phyloP scores from a whole-genome alignment of 2,329 filamentous ascomycete genomes.

The Aaosphaeria pasadenensis region DNA sequence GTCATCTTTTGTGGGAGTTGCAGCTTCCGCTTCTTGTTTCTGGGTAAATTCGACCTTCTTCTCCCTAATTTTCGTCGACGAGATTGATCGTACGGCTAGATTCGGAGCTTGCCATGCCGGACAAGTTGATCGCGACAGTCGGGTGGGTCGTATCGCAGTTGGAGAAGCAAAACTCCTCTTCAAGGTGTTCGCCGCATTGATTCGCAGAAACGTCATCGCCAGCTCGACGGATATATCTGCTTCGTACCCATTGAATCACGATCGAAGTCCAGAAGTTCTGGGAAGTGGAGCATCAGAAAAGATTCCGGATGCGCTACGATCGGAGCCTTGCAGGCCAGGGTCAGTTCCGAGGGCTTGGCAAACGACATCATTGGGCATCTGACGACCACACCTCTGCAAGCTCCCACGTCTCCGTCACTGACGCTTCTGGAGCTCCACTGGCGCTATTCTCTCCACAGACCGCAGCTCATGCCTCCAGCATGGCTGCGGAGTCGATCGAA shows the following conservation, averaged over 20 bases:
- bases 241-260: constrained; percentile 10
- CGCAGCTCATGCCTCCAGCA: constrained; percentile 39
- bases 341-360: constrained; percentile 18
- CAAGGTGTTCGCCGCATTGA: constrained; percentile 19
- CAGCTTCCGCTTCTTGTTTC: constrained; percentile 15
- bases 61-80: constrained; percentile 4
- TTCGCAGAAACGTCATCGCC: constrained; percentile 24
- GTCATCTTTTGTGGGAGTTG: constrained; percentile 2
- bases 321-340: constrained; percentile 1
- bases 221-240: constrained; percentile 7
- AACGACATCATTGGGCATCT: constrained; percentile 24
- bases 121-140: no score
- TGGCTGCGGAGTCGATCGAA: constrained; percentile 37
- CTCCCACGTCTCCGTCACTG: constrained; percentile 13
- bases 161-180: constrained; percentile 16
- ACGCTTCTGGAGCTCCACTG: constrained; percentile 13
- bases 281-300: neutral
- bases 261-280: no score
- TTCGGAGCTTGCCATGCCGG: no score
- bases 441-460: constrained; percentile 14
- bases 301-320: neutral
- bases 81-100: neutral
- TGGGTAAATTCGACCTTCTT: constrained; percentile 24
- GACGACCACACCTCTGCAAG: constrained; percentile 14
- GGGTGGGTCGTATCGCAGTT: neutral